phyloP scores from a whole-genome alignment of 306 rosid genomes.

The Cicer judaicum region DNA sequence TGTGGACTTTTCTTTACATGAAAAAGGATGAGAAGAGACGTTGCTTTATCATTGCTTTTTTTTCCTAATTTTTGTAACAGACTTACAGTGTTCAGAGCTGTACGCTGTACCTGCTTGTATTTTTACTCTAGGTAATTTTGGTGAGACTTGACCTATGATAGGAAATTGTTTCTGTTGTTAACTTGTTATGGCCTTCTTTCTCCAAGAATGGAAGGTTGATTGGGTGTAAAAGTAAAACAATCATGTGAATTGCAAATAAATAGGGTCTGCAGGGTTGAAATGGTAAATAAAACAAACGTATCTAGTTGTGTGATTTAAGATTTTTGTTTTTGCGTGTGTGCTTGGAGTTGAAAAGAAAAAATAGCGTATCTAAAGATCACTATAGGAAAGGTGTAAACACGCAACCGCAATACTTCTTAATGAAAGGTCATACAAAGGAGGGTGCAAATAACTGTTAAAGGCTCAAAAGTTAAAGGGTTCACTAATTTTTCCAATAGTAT shows the following conservation, averaged over 20 bases:
- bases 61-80: conserved; percentile 35
- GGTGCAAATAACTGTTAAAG: conserved; percentile 5
- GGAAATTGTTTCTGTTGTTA: conserved; percentile 22
- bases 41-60: conserved; percentile 36
- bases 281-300: conserved; percentile 33
- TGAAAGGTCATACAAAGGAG: conserved; percentile 14
- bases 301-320: background rate
- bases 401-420: background rate
- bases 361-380: background rate
- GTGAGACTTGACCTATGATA: conserved; percentile 43
- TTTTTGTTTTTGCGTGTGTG: background rate
- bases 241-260: conserved; percentile 32
- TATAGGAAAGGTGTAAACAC: background rate
- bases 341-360: conserved; percentile 18
- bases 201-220: conserved; percentile 25
- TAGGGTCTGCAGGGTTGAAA: conserved; percentile 23
- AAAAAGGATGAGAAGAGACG: conserved; percentile 48
- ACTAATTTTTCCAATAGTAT: conserved; percentile 29
- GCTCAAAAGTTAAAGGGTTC: conserved; percentile 24
- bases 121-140: conserved; percentile 30
- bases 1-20: conserved; percentile 37
- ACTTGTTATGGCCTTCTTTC: conserved; percentile 12
- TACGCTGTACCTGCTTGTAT: conserved; percentile 27
- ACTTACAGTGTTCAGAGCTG: conserved; percentile 15
- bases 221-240: conserved; percentile 32